Evolutionary conservation across 441 rosid genomes (phyloP).

Genomic region (Iberis amara): DNA sequence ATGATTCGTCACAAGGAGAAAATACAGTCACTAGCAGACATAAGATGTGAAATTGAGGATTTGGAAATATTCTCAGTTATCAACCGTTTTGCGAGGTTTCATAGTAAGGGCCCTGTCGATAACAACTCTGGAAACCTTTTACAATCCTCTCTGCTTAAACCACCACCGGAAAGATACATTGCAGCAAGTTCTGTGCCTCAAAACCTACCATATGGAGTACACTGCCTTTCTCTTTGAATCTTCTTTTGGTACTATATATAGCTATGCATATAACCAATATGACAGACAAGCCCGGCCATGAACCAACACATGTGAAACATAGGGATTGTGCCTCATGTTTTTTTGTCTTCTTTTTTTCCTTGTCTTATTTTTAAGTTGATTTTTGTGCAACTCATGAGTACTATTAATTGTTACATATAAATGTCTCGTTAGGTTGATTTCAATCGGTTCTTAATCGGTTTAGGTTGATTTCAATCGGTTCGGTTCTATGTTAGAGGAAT

Average conservation of each 20-base stretch:
- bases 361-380: too few relatives aligned
- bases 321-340: too few relatives aligned
- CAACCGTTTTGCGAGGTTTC: constrained; percentile 64
- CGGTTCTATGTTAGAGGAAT: too few relatives aligned
- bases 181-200: constrained; percentile 44
- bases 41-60: constrained; percentile 51
- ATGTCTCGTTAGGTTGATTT: too few relatives aligned
- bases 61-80: constrained; percentile 50
- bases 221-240: constrained; percentile 48
- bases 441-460: too few relatives aligned
- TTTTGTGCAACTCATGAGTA: too few relatives aligned
- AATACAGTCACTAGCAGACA: too few relatives aligned
- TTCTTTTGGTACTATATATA: constrained; percentile 20
- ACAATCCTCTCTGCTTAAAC: constrained; percentile 28
- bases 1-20: constrained; percentile 42
- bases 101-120: constrained; percentile 39
- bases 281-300: too few relatives aligned
- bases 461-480: too few relatives aligned
- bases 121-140: constrained; percentile 28
- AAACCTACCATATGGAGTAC: constrained; percentile 46
- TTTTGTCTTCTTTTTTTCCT: too few relatives aligned
- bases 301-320: too few relatives aligned
- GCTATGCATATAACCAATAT: constrained; percentile 20
- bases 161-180: constrained; percentile 44
- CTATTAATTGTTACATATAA: too few relatives aligned